Base-by-base conservation (phyloP, 139 green algal genomes). In the Yamagishiella unicocca region DNA sequence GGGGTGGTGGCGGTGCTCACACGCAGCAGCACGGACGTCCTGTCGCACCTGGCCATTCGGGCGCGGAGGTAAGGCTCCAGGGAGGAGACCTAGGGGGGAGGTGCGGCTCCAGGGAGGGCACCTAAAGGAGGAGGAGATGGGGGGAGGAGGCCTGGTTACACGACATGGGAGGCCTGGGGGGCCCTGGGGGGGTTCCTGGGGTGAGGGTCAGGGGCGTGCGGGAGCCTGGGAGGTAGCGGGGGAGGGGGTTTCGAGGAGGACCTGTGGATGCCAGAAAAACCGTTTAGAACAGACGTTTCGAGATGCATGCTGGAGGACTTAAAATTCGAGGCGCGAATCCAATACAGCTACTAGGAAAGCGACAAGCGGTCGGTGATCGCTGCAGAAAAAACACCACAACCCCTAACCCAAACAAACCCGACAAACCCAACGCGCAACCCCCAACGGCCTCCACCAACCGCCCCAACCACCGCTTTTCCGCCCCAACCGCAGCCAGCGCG, bases 41-140 rank as follows among this genome's bases (percentile, higher is more conserved):
- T 99, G 55, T 94, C 83, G 14, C 97, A 99, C 92, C 92, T 98
- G 21, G 96, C 97, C 55, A 98, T 99, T 90, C 90, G 97, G 14
- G 97, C 97, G 29, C 89, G 97, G 24, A 84, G 77, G 77, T 84
- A 67, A 33, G 38, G 68, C n/a, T 19, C 19, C 31, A n/a, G n/a
- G n/a, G n/a, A n/a, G n/a, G n/a, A 25, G 66, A 27, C 5, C 3
- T 4, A 75, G 67, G 38, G 67, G 25, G 31, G 33, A 58, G 50
- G 67, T 33, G 35, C n/a, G n/a, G n/a, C n/a, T n/a, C n/a, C n/a
- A n/a, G n/a, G n/a, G n/a, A n/a, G n/a, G n/a, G n/a, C n/a, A n/a
- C n/a, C n/a, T n/a, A n/a, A n/a, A n/a, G n/a, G n/a, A n/a, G n/a
- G n/a, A n/a, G 50, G 50, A 17, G 50, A 58, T 58, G 17, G 50